phyloP scores from a whole-genome alignment of 208 protist species.

The Angomonas deanei region DNA sequence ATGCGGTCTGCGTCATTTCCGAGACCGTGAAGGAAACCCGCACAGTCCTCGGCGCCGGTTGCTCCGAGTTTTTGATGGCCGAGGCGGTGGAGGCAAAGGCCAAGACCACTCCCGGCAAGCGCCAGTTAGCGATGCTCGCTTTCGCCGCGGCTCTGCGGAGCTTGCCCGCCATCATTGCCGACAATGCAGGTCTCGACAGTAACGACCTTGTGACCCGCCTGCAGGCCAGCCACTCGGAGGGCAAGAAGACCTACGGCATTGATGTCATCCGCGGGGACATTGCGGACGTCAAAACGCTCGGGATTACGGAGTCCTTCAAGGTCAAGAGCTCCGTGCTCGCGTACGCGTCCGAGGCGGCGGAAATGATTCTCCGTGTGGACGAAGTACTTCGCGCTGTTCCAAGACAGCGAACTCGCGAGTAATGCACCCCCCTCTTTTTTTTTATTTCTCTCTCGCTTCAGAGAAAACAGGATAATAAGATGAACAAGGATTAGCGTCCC shows the following conservation, averaged over 20 bases:
- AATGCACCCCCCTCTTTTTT: conserved; percentile 9
- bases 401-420: conserved; percentile 79
- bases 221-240: conserved; percentile 74
- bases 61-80: conserved; percentile 98
- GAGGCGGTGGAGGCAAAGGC: conserved; percentile 96
- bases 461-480: neutral
- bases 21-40: conserved; percentile 94
- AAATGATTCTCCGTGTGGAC: conserved; percentile 99
- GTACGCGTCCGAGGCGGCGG: conserved; percentile 97
- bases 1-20: conserved; percentile 99
- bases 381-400: conserved; percentile 96
- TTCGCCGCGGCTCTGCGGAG: conserved; percentile 96
- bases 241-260: conserved; percentile 71
- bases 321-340: conserved; percentile 97
- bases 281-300: conserved; percentile 91
- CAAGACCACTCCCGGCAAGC: conserved; percentile 71
- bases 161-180: conserved; percentile 96
- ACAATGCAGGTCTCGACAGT: conserved; percentile 98
- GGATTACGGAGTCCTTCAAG: conserved; percentile 97
- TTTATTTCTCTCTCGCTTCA: conserved; percentile 11
- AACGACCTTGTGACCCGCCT: conserved; percentile 96
- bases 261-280: conserved; percentile 96
- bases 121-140: conserved; percentile 91
- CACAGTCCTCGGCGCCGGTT: conserved; percentile 97
- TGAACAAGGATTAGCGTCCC: too few species aligned